A percentile compares a stretch with the other conserved stretches of the same genome.
Evolutionary conservation across 108 stramenopile genomes (phyloP).

Genomic region (Skeletonema menzelii): DNA sequence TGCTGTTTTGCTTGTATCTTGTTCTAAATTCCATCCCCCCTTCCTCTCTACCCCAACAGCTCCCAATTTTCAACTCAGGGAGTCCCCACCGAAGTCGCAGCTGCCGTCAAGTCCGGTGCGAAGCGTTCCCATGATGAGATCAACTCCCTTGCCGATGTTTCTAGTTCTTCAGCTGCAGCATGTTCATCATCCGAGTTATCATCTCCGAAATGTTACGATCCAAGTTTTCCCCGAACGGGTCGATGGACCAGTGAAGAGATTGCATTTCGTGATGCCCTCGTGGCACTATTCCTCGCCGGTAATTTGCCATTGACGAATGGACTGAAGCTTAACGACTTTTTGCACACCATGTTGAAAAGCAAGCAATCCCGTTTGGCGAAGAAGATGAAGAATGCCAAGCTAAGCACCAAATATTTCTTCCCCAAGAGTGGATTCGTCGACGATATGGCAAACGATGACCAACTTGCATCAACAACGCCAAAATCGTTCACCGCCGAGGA

Average conservation of each 20-base stretch:
- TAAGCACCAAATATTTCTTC: constrained; percentile 63
- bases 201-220: constrained; percentile 9
- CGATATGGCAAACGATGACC: constrained; percentile 13
- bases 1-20: neutral
- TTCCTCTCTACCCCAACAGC: neutral
- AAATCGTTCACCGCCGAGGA: constrained; percentile 27
- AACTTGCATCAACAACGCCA: neutral
- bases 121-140: neutral
- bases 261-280: constrained; percentile 68
- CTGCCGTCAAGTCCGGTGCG: neutral
- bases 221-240: constrained; percentile 50
- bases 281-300: constrained; percentile 61
- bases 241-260: constrained; percentile 80
- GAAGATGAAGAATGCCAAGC: constrained; percentile 88
- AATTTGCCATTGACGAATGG: constrained; percentile 65
- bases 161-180: neutral
- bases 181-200: neutral
- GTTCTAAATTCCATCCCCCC: neutral
- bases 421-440: constrained; percentile 42
- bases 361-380: constrained; percentile 86
- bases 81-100: constrained; percentile 6
- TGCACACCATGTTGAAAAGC: constrained; percentile 74
- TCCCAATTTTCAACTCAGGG: constrained; percentile 1
- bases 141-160: neutral
- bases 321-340: constrained; percentile 79